Percentiles rank a stretch among this genome's conserved stretches.
phyloP scores from a whole-genome alignment of 257 asterid species.

The Solanum infundibuliforme region DNA sequence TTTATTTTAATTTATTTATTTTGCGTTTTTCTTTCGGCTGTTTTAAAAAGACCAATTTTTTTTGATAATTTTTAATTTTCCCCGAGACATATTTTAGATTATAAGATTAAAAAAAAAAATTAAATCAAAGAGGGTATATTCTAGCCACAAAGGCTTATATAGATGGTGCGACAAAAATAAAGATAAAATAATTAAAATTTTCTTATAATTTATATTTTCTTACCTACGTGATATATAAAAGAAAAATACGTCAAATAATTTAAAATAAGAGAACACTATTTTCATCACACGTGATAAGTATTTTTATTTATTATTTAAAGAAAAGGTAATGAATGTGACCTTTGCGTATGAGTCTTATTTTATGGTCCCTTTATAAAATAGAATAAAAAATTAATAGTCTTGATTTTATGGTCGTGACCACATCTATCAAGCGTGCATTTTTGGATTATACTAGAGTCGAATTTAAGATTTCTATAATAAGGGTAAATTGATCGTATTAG shows the following conservation, averaged over 20 bases:
- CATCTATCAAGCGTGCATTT: neutral
- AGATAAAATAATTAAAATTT: neutral
- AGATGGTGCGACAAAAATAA: too few relatives aligned
- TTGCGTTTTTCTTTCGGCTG: too few relatives aligned
- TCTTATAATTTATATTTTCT: neutral
- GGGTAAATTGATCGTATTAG: too few relatives aligned
- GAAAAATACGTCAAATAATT: neutral
- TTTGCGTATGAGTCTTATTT: constrained; percentile 6
- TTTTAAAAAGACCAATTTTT: too few relatives aligned
- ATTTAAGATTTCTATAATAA: too few relatives aligned
- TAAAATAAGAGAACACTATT: neutral
- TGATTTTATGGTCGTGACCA: neutral
- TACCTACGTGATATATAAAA: neutral
- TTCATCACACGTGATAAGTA: constrained; percentile 12
- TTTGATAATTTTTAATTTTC: too few relatives aligned
- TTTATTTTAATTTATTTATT: too few relatives aligned
- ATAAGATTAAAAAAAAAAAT: too few relatives aligned
- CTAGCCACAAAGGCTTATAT: too few relatives aligned
- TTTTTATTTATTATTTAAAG: neutral
- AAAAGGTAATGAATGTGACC: neutral
- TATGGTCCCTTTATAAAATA: neutral
- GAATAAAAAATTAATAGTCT: neutral
- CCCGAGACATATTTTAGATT: too few relatives aligned
- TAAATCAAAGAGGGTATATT: too few relatives aligned
- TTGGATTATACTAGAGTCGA: neutral